Conservation (phyloP, 2,329 filamentous ascomycete genomes). For the Pseudocercospora crystallina region DNA sequence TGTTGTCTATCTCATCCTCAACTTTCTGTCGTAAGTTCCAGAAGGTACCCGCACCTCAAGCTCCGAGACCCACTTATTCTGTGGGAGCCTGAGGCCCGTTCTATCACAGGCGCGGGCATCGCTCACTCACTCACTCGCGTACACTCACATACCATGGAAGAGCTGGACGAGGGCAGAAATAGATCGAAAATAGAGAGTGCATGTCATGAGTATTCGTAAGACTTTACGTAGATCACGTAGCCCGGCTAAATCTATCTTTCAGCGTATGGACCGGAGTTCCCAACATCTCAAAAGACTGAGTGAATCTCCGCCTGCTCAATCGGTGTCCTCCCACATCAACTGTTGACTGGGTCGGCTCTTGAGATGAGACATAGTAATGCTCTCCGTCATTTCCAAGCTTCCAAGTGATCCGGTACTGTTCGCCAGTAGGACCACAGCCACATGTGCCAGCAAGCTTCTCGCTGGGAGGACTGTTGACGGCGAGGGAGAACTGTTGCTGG, state of each 20-base stretch:
- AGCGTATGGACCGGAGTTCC: constrained; percentile 31
- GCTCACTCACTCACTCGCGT: too few relatives aligned
- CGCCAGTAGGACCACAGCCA: constrained; percentile 55
- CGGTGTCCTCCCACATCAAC: constrained; percentile 21
- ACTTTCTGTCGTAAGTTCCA: not conserved
- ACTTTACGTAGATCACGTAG: too few relatives aligned
- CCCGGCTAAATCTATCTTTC: constrained; percentile 8
- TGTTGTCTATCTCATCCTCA: not conserved
- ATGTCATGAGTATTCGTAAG: too few relatives aligned
- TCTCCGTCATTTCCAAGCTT: constrained; percentile 40
- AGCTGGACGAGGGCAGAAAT: too few relatives aligned
- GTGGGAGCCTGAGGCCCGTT: too few relatives aligned
- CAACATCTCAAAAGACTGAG: constrained; percentile 35
- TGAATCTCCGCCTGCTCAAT: constrained; percentile 24
- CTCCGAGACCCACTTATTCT: too few relatives aligned
- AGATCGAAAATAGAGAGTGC: too few relatives aligned
- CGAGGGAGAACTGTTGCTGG: constrained; percentile 21
- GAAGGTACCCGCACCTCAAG: too few relatives aligned
- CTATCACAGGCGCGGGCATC: too few relatives aligned
- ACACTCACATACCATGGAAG: too few relatives aligned
- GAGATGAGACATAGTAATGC: constrained; percentile 55
- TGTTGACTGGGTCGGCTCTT: constrained; percentile 26
- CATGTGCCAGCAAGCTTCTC: constrained; percentile 55
- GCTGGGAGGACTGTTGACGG: constrained; percentile 60
- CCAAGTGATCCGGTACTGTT: constrained; percentile 50